A percentile compares a stretch with the other conserved stretches of the same genome.
Evolutionary conservation across 345 rosid species (phyloP).

Genomic region (Arabis alpina): DNA sequence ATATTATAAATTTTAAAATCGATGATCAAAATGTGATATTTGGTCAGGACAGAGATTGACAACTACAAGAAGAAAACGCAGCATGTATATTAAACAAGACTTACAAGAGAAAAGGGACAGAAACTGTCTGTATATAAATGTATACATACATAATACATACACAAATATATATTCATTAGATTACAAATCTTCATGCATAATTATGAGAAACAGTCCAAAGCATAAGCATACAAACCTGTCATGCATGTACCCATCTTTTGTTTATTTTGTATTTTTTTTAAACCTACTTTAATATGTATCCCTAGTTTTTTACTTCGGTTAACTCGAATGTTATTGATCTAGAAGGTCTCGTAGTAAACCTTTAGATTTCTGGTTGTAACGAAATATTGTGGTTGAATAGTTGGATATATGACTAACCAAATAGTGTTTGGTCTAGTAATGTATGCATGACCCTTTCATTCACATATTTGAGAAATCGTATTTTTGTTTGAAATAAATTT

Average conservation of each 20-base stretch:
- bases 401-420: too few species aligned
- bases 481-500: too few species aligned
- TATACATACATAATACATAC: background rate
- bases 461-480: too few species aligned
- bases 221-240: constrained; percentile 39
- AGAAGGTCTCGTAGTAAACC: too few species aligned
- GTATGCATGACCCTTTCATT: too few species aligned
- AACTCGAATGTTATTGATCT: too few species aligned
- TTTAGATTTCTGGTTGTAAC: too few species aligned
- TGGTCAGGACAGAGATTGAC: constrained; percentile 9
- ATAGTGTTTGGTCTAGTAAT: too few species aligned
- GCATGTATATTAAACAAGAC: constrained; percentile 19
- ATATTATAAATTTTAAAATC: background rate
- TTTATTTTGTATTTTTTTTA: background rate
- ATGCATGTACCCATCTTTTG: constrained; percentile 33
- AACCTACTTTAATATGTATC: background rate
- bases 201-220: constrained; percentile 19
- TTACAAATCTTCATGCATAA: constrained; percentile 30
- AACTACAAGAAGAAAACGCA: constrained; percentile 18
- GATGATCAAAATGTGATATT: constrained; percentile 10
- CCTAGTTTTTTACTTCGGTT: too few species aligned
- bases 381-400: too few species aligned
- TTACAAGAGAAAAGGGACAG: constrained; percentile 18
- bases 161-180: background rate
- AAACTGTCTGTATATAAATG: too few species aligned